Conservation (phyloP, 2,329 filamentous ascomycete genomes). For the Beauveria rudraprayagi region DNA sequence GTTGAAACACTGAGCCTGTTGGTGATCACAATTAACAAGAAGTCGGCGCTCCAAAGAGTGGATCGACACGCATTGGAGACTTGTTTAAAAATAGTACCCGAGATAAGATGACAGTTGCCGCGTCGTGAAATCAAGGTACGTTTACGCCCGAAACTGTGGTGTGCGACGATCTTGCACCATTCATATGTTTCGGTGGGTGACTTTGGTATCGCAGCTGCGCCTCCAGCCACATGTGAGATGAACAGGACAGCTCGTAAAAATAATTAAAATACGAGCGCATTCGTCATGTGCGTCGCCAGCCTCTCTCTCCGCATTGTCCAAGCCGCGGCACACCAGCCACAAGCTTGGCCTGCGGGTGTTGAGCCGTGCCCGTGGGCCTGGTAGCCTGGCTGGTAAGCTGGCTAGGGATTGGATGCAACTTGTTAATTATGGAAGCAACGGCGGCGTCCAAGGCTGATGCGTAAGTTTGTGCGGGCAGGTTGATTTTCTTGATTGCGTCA, state of each 20-base stretch:
- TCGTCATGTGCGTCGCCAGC: not conserved
- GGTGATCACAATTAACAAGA: too few species aligned
- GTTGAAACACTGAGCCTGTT: too few species aligned
- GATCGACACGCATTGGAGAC: too few species aligned
- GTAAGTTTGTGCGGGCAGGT: too few species aligned
- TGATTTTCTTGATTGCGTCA: too few species aligned
- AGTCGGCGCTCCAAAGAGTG: too few species aligned
- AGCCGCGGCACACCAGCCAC: slow-evolving; percentile 2
- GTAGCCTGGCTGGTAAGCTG: not conserved
- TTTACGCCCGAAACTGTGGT: not conserved
- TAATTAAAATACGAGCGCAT: not conserved
- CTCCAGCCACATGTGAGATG: not conserved
- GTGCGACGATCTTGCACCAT: not conserved
- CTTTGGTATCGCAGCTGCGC: too few species aligned
- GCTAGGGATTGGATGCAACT: not conserved
- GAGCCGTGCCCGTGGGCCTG: not conserved
- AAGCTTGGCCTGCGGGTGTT: not conserved
- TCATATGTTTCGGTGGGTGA: too few species aligned
- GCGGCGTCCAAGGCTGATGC: not conserved
- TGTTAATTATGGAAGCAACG: not conserved
- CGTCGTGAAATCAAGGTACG: too few species aligned
- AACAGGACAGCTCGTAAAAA: slow-evolving; percentile 16
- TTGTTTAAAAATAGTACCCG: too few species aligned
- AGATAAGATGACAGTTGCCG: too few species aligned
- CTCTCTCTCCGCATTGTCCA: not conserved